Base-by-base conservation (phyloP, 768 basidiomycete genomes). In the Boletus sp. region DNA sequence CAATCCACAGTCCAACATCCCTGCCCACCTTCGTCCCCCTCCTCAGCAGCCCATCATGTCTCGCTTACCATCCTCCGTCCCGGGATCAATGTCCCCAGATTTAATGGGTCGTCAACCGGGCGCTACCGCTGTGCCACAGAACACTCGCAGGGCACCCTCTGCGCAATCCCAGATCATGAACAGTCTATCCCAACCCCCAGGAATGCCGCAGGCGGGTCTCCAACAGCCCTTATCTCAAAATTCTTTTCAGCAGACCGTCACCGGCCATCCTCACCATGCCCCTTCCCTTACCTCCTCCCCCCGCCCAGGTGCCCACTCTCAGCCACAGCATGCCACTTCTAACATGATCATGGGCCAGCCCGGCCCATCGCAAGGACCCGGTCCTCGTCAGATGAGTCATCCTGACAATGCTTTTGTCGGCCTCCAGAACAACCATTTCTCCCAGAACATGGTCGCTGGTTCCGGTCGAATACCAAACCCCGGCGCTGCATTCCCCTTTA, bases 101-200 rank as follows among this genome's bases (percentile, higher is more conserved):
- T 73, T 79, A 59, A 75, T 79, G 67, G 74, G 68, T 48, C 72
- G 77, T 54, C 78, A 77, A 64, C 68, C 69, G 50, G 68, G 74
- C 64, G 70, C 74, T 54, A 39, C 65, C 15, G 74, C 73, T 10
- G 75, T 80, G 63, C 75, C 77, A 39, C 78, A 76, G 59, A 76
- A 76, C 64, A 59, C 74, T 60, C 66, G 72, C 50, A 78, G 84
- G 45, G 65, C 80, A 10, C 63, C 75, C 30, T 76, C 83, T 7
- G 69, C 77, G 9, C 75, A 74, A 60, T 67, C 76, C 33, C 80
- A 76, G 63, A 71, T 83, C 41, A 83, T 87, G 80, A 76, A 72
- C 57, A 75, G 71, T 59, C 66, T 76, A 51, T 17, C 70, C 14
- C 76, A 75, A 59, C 73, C 75, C 41, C 67, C 70, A 18, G 67